Base-by-base conservation (phyloP, 176 grass and related monocot genomes). In the Dactylis glomerata region DNA sequence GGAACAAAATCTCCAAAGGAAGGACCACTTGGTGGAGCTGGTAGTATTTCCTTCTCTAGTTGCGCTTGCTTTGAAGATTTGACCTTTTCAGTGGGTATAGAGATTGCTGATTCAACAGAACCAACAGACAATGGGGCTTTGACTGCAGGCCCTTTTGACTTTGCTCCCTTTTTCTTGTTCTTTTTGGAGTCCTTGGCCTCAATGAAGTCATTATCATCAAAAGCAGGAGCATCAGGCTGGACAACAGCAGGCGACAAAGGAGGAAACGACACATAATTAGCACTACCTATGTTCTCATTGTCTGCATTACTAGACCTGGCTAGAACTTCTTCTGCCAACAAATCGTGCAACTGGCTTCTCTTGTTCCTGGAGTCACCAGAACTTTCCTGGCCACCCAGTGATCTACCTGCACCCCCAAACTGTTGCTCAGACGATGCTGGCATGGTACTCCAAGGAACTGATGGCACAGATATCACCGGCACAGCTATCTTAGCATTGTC, bases 121-220 rank as follows among this genome's bases (percentile, higher is more conserved):
- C 74, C 71, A 81, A 88, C 83, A 84, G 86, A 77, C 16, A 77
- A 90, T 79, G 81, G 84, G 22, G 90, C 70, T 68, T 94, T 99
- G 14, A 77, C 52, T 65, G 89, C 81, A 51, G 80, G 66, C 75
- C 62, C 78, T 89, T 96, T 99, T 15, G 86, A 62, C 58, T 96
- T 99, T 81, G 93, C 79, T 77, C 86, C 88, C 77, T 92, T 99
- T 84, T 92, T 99, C 68, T 91, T 92, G 66, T 72, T 94, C 87
- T 96, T 99, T 87, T 93, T 99, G 14, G 88, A 89, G 55, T 99
- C 93, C 88, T 92, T 99, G n/a, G 97, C 93, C 79, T 99, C 93
- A 75, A 99, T 95, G 75, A 99, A 99, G 56, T 99, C 93, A 84
- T 78, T 87, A 78, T 88, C 91, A 87, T 89, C 93, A 77, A 91